Percentiles rank a stretch among this genome's conserved stretches.
phyloP scores from a whole-genome alignment of 306 rosid species.

The Canavalia gladiata region DNA sequence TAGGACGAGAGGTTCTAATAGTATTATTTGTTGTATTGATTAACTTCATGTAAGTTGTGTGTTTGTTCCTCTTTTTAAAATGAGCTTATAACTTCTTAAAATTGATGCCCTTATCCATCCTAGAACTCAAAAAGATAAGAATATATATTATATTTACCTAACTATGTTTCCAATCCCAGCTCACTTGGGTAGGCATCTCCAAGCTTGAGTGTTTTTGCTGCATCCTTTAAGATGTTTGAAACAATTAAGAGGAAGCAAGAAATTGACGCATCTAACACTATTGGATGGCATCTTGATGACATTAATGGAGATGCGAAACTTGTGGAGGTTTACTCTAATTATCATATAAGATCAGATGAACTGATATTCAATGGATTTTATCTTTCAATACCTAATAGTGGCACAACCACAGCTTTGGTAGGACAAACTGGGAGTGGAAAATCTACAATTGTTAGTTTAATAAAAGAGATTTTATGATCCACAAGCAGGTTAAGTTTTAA shows the following conservation, averaged over 20 bases:
- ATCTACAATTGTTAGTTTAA: slow-evolving; percentile 80
- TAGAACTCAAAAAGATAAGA: neutral
- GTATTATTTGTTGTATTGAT: slow-evolving; percentile 64
- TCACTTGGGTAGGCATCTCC: slow-evolving; percentile 90
- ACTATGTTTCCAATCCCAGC: slow-evolving; percentile 53
- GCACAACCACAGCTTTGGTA: slow-evolving; percentile 75
- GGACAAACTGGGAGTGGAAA: slow-evolving; percentile 95
- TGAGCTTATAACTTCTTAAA: neutral
- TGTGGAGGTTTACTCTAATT: slow-evolving; percentile 59
- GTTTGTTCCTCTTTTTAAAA: neutral
- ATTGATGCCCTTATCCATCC: neutral
- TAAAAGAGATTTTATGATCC: slow-evolving; percentile 95
- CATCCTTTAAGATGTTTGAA: slow-evolving; percentile 88
- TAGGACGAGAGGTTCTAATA: slow-evolving; percentile 73
- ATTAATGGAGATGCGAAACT: slow-evolving; percentile 60
- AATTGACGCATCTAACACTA: slow-evolving; percentile 71
- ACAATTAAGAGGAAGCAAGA: slow-evolving; percentile 76
- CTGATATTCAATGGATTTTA: slow-evolving; percentile 60
- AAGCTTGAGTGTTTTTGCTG: slow-evolving; percentile 79
- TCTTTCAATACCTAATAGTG: slow-evolving; percentile 57
- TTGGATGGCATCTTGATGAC: slow-evolving; percentile 61
- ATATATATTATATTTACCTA: neutral
- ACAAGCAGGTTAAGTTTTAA: slow-evolving; percentile 73
- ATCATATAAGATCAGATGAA: slow-evolving; percentile 79
- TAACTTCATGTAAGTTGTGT: slow-evolving; percentile 68